Percentiles rank a stretch among this genome's conserved stretches.
These are phyloP conservation scores for Aspergillus sp. DNA, from an alignment of 2,329 filamentous ascomycete species.

Conservation along the genomic window DNA sequence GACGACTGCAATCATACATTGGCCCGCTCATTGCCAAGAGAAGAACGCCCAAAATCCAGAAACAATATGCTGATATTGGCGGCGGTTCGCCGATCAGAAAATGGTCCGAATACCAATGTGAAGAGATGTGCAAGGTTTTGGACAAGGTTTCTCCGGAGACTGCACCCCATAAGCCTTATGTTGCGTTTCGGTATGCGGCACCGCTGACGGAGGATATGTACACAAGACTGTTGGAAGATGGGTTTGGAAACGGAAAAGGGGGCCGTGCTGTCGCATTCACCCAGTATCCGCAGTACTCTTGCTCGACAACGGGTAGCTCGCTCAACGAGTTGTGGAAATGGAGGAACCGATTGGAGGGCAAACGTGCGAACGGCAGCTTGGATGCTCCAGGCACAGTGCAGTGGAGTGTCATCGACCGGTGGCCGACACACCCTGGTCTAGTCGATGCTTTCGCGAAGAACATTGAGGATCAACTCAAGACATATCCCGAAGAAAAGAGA, in stretches of 20 bases:
- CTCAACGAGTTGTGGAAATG: conserved; percentile 98
- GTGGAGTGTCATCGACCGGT: conserved; percentile 98
- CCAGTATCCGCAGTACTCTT: conserved; percentile 97
- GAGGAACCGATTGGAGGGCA: conserved; percentile 78
- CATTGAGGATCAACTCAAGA: conserved; percentile 77
- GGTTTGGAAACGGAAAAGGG: conserved; percentile 84
- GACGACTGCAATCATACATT: conserved; percentile 82
- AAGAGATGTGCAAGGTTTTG: conserved; percentile 95
- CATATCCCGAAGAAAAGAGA: conserved; percentile 77
- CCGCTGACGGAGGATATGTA: conserved; percentile 96
- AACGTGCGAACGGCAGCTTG: conserved; percentile 50
- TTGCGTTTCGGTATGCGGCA: conserved; percentile 91
- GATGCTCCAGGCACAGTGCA: conserved; percentile 67
- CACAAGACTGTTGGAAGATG: conserved; percentile 72
- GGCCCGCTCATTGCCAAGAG: conserved; percentile 81
- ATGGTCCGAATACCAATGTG: conserved; percentile 92
- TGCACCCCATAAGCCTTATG: conserved; percentile 94
- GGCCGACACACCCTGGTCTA: conserved; percentile 86
- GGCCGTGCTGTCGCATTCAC: conserved; percentile 94
- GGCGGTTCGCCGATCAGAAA: conserved; percentile 97
- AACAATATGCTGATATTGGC: conserved; percentile 92
- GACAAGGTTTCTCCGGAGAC: conserved; percentile 88
- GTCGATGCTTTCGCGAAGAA: conserved; percentile 90
- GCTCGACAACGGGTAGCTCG: conserved; percentile 93
- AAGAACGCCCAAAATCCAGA: conserved; percentile 91